phyloP scores from a whole-genome alignment of 257 asterid genomes.

The Asclepias syriaca region DNA sequence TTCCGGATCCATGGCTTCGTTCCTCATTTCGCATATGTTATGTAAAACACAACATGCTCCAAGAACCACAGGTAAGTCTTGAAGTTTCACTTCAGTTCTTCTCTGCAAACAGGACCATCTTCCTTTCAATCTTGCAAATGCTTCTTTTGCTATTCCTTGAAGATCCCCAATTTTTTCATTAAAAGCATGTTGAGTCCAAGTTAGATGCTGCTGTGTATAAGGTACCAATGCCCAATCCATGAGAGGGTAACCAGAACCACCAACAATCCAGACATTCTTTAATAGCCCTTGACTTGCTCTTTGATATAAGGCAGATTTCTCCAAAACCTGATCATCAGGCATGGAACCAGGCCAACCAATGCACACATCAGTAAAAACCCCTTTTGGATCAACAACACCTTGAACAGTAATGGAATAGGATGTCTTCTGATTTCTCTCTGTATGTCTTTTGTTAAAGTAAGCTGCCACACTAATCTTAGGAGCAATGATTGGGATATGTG shows the following conservation, averaged over 20 bases:
- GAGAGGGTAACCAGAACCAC: constrained; percentile 68
- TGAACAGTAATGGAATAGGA: constrained; percentile 86
- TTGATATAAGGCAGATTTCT: constrained; percentile 70
- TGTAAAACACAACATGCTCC: constrained; percentile 97
- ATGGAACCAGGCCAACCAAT: constrained; percentile 95
- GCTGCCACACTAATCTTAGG: constrained; percentile 85
- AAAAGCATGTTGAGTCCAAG: constrained; percentile 92
- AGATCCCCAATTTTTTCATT: constrained; percentile 71
- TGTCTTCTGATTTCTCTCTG: constrained; percentile 85
- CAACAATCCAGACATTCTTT: constrained; percentile 69
- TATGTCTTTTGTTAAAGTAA: constrained; percentile 75
- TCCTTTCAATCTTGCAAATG: constrained; percentile 72
- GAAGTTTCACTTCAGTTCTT: constrained; percentile 82
- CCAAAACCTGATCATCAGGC: constrained; percentile 87
- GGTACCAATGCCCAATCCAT: constrained; percentile 96
- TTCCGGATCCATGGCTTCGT: constrained; percentile 48
- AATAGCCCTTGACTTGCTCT: constrained; percentile 70
- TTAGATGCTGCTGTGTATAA: constrained; percentile 62
- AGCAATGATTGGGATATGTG: constrained; percentile 87
- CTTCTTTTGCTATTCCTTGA: constrained; percentile 41
- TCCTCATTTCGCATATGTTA: constrained; percentile 77
- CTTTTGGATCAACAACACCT: constrained; percentile 75
- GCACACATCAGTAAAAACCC: constrained; percentile 77
- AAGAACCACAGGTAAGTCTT: constrained; percentile 79
- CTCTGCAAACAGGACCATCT: constrained; percentile 91